Percentiles rank a stretch among this genome's conserved stretches.
Evolutionary conservation across 2,329 filamentous ascomycete genomes (phyloP).

Genomic region (Beauveria sp.): DNA sequence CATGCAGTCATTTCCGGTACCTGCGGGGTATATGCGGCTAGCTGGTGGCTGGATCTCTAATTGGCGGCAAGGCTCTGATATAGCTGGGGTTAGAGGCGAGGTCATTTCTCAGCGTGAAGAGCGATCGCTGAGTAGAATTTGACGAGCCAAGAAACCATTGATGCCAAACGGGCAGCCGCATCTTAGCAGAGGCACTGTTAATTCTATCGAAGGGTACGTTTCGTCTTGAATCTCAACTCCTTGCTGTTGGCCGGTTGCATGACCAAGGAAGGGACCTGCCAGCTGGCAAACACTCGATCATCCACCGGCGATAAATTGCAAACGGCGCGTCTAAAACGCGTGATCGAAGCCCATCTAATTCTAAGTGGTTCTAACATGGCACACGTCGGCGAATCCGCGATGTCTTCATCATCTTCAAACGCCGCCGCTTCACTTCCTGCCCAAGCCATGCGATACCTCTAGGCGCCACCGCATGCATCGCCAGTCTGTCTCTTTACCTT

Average conservation of each 20-base stretch:
- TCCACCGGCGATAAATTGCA: background rate
- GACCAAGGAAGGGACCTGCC: background rate
- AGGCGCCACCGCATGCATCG: background rate
- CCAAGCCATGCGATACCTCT: background rate
- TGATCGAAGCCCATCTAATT: background rate
- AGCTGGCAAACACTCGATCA: slow-evolving; percentile 1
- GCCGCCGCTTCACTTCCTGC: background rate
- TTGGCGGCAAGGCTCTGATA: too few relatives aligned
- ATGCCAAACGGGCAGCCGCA: too few relatives aligned
- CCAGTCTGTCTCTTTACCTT: background rate
- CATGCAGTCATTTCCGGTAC: background rate
- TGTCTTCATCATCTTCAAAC: background rate
- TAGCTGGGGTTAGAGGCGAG: too few relatives aligned
- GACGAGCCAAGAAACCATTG: too few relatives aligned
- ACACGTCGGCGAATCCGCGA: background rate
- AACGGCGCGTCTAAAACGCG: slow-evolving; percentile 9
- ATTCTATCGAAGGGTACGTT: background rate
- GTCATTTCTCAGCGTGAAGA: too few relatives aligned
- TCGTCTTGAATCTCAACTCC: background rate
- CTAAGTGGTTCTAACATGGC: background rate
- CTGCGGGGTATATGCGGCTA: background rate
- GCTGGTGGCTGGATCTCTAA: background rate
- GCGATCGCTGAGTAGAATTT: too few relatives aligned
- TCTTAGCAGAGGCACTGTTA: too few relatives aligned
- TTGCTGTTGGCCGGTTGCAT: background rate